A percentile compares a stretch with the other conserved stretches of the same genome.
These are phyloP conservation scores for Mycena epipterygia DNA, from an alignment of 768 basidiomycete species.

Conservation along the genomic window DNA sequence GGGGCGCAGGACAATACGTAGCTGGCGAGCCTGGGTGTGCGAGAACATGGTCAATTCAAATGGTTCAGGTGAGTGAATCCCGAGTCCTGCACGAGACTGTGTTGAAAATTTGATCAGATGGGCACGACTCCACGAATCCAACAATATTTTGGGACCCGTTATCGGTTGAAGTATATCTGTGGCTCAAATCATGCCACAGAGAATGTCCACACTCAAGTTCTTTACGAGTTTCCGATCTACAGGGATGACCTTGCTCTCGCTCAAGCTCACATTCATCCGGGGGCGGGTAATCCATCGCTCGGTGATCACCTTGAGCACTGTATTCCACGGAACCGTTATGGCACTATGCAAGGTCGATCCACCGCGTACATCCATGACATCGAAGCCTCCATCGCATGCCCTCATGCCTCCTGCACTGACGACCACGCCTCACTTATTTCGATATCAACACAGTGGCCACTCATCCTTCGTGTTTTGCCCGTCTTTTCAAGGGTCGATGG, in stretches of 20 bases:
- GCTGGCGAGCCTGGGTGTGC: background rate
- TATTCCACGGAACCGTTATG: background rate
- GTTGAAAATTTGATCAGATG: background rate
- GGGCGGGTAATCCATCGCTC: background rate
- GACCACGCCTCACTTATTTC: background rate
- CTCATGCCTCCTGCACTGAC: background rate
- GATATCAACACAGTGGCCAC: background rate
- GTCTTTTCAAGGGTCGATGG: background rate
- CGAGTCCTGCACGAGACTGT: no score
- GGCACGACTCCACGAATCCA: background rate
- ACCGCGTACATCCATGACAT: background rate
- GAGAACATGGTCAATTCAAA: background rate
- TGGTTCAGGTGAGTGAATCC: background rate
- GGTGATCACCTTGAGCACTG: background rate
- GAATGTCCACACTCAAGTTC: background rate
- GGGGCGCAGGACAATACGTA: background rate
- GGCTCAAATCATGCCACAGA: background rate
- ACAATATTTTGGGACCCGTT: background rate
- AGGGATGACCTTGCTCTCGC: background rate
- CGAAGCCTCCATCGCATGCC: background rate
- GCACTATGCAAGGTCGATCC: background rate
- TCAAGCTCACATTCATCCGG: background rate
- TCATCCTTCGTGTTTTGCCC: background rate
- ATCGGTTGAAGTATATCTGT: background rate
- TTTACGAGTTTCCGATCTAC: background rate